Evolutionary conservation across 2,329 filamentous ascomycete genomes (phyloP).

Genomic region (Fusarium temperatum): DNA sequence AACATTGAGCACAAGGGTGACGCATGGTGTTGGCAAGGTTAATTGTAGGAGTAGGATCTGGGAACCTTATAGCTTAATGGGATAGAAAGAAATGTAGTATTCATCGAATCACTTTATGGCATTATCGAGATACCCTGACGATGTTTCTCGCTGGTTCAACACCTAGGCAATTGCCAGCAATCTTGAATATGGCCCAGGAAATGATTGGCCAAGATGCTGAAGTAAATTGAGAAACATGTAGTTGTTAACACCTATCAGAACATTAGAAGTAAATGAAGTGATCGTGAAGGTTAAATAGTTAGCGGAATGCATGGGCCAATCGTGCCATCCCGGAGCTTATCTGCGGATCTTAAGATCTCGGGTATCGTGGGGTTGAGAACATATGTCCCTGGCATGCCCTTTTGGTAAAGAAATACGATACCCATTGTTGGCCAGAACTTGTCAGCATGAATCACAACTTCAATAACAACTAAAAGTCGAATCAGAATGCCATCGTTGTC

Average conservation of each 20-base stretch:
- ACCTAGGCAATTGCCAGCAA: fast-evolving
- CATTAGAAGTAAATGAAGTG: neutral
- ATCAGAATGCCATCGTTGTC: neutral
- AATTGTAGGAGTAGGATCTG: fast-evolving
- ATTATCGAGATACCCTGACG: neutral
- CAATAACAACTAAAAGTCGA: fast-evolving
- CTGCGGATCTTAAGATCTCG: neutral
- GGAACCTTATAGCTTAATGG: neutral
- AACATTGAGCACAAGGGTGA: neutral
- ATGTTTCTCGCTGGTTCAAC: fast-evolving
- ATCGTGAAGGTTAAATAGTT: neutral
- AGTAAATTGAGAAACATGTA: neutral
- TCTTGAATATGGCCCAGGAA: neutral
- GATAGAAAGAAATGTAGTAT: fast-evolving
- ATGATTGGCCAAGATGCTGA: fast-evolving
- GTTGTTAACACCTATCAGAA: fast-evolving
- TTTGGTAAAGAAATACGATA: fast-evolving
- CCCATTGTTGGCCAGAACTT: fast-evolving
- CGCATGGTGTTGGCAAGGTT: fast-evolving
- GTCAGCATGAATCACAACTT: fast-evolving
- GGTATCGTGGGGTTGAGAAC: neutral
- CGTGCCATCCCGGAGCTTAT: neutral
- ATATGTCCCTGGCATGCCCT: fast-evolving
- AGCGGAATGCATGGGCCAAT: neutral
- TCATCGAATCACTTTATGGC: neutral